Conservation (phyloP, 768 basidiomycete species). For the Serendipita sp. region DNA sequence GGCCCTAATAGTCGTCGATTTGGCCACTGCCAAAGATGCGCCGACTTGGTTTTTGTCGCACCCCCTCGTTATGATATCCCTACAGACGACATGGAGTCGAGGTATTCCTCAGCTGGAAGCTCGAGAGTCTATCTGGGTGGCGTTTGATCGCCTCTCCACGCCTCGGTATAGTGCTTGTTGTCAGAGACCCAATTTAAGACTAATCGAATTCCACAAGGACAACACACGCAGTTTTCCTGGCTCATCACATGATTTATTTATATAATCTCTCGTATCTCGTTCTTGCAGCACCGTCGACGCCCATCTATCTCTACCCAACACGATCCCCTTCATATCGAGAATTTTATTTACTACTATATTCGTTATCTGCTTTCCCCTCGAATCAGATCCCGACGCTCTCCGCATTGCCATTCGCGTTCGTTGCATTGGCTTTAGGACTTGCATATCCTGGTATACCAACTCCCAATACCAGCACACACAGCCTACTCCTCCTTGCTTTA, state of each 20-base stretch:
- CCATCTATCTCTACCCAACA: neutral
- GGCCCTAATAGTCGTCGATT: neutral
- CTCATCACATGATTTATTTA: neutral
- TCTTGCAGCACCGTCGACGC: neutral
- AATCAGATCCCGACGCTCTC: neutral
- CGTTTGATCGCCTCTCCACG: neutral
- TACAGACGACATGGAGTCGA: neutral
- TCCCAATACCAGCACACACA: constrained; percentile 1
- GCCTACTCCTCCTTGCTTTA: neutral
- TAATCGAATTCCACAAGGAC: neutral
- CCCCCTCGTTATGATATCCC: neutral
- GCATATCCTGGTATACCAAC: constrained; percentile 1
- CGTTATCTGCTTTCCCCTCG: neutral
- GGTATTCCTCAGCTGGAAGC: neutral
- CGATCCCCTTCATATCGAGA: neutral
- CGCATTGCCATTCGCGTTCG: neutral
- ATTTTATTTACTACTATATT: neutral
- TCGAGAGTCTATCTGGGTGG: neutral
- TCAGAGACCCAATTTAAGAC: neutral
- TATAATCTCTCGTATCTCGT: neutral
- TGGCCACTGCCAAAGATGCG: neutral
- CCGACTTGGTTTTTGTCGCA: constrained; percentile 1
- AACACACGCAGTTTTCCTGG: neutral
- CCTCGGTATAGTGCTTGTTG: neutral
- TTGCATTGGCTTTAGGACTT: neutral